A percentile compares a stretch with the other conserved stretches of the same genome.
Conservation (phyloP, 202 grass and related monocot species). For the Brachypodium distachyon region DNA sequence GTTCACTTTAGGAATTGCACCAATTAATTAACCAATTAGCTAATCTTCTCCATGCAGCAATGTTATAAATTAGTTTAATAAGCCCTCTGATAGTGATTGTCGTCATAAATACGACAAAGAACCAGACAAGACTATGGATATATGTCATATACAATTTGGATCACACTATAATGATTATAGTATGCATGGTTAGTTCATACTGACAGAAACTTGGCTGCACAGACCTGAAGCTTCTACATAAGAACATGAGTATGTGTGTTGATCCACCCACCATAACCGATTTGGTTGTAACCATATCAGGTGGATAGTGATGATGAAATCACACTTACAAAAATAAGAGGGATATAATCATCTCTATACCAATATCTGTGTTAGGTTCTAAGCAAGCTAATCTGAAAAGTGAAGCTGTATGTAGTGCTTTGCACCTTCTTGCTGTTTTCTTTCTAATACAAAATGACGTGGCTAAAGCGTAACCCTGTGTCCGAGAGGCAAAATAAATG, state of each 20-base stretch:
- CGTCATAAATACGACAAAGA: background rate
- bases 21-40: background rate
- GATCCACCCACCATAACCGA: slow-evolving; percentile 37
- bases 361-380: background rate
- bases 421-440: background rate
- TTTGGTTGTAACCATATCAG: slow-evolving; percentile 33
- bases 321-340: slow-evolving; percentile 5
- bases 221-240: slow-evolving; percentile 31
- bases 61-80: slow-evolving; percentile 5
- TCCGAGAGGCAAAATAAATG: background rate
- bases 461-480: too few relatives aligned
- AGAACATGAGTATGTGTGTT: background rate
- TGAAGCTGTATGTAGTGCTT: background rate
- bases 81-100: background rate
- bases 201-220: slow-evolving; percentile 1
- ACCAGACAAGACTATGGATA: background rate
- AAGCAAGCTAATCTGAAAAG: background rate
- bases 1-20: background rate
- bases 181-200: slow-evolving; percentile 13
- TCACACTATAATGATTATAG: background rate
- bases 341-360: background rate
- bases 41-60: background rate
- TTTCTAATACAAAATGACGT: background rate
- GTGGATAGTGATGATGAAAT: slow-evolving; percentile 11
- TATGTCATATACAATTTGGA: background rate